These are phyloP conservation scores for Choanephora cucurbitarum DNA, from an alignment of 371 early-diverging fungal species.

Conservation along the genomic window DNA sequence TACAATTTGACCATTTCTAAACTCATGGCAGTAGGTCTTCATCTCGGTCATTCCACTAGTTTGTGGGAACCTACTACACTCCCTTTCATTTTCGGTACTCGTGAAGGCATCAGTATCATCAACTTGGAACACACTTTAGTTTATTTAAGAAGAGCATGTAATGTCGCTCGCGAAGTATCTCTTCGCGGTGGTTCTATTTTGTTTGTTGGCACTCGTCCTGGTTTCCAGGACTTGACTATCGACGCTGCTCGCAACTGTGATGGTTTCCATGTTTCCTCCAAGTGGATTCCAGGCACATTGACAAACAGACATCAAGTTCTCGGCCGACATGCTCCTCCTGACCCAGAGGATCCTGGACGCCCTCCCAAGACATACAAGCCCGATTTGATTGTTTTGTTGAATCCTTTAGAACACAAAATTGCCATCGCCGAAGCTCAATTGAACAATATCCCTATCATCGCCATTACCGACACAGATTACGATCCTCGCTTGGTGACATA, in stretches of 20 bases:
- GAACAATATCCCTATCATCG: slow-evolving; percentile 88
- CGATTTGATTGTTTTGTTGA: slow-evolving; percentile 87
- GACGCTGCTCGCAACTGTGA: slow-evolving; percentile 81
- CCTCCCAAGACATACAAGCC: slow-evolving; percentile 73
- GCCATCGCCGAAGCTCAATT: slow-evolving; percentile 84
- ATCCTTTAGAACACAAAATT: slow-evolving; percentile 78
- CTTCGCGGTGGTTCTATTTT: slow-evolving; percentile 82
- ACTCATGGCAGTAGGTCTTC: slow-evolving; percentile 87
- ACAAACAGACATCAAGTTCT: slow-evolving; percentile 85
- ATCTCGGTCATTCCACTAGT: slow-evolving; percentile 85
- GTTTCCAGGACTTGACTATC: slow-evolving; percentile 66
- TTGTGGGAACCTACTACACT: slow-evolving; percentile 84
- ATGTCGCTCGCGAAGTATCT: slow-evolving; percentile 75
- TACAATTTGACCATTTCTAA: slow-evolving; percentile 66
- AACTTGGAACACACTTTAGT: slow-evolving; percentile 93
- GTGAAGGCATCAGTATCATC: slow-evolving; percentile 92
- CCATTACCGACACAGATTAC: slow-evolving; percentile 91
- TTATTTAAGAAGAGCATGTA: slow-evolving; percentile 83
- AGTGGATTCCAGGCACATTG: slow-evolving; percentile 91
- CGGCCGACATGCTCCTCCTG: slow-evolving; percentile 60
- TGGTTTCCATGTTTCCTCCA: slow-evolving; percentile 78
- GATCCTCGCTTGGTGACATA: slow-evolving; percentile 89
- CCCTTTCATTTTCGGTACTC: slow-evolving; percentile 88
- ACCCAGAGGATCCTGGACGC: slow-evolving; percentile 56
- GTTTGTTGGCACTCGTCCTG: slow-evolving; percentile 86